Evolutionary conservation across 257 asterid genomes (phyloP).

Genomic region (Gentiana straminea): DNA sequence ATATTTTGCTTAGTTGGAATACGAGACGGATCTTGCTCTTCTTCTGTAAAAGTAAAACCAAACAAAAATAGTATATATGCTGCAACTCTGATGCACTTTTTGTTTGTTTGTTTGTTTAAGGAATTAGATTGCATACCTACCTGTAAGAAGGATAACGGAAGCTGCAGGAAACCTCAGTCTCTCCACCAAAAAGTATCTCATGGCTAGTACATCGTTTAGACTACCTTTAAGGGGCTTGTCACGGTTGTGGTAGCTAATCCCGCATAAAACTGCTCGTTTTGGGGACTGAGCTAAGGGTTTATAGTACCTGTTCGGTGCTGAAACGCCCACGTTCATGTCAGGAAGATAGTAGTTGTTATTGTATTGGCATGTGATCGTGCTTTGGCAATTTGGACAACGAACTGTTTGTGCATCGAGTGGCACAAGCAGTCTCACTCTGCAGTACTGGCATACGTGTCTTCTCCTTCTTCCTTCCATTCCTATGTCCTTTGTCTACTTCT

Average conservation of each 20-base stretch:
- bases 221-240: conserved; percentile 49
- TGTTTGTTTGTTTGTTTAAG: neutral
- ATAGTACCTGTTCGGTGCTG: conserved; percentile 3
- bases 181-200: conserved; percentile 39
- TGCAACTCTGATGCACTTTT: neutral
- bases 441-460: conserved; percentile 41
- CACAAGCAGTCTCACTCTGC: conserved; percentile 27
- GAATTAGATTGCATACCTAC: conserved; percentile 36
- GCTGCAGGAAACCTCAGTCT: conserved; percentile 50
- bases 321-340: conserved; percentile 9
- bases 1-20: conserved; percentile 67
- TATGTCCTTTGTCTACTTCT: neutral
- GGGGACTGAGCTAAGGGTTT: conserved; percentile 27
- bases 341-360: conserved; percentile 9
- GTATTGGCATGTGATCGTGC: conserved; percentile 11
- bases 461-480: conserved; percentile 30
- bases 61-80: neutral
- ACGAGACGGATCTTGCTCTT: conserved; percentile 27
- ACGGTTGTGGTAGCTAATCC: conserved; percentile 48
- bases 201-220: conserved; percentile 38
- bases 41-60: conserved; percentile 44
- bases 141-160: conserved; percentile 55
- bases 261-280: conserved; percentile 62
- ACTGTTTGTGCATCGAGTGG: conserved; percentile 28
- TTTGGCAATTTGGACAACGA: conserved; percentile 37